These are phyloP conservation scores for Elaeis oleifera DNA, from an alignment of 202 grass and related monocot species.

Conservation along the genomic window DNA sequence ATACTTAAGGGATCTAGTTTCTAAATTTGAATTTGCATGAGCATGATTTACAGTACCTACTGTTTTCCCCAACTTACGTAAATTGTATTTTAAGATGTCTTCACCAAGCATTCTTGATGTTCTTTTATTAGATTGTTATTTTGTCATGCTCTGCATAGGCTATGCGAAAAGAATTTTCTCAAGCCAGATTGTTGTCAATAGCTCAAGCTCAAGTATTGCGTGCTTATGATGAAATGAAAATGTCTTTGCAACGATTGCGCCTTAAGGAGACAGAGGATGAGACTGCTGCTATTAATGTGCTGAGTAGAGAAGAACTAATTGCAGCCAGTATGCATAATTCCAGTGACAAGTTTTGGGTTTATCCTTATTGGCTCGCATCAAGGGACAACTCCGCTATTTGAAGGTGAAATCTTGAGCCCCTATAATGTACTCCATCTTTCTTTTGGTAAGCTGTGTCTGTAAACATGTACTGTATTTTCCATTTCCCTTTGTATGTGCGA, in stretches of 20 bases:
- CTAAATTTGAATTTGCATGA: too few relatives aligned
- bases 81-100: too few relatives aligned
- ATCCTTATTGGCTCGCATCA: constrained; percentile 63
- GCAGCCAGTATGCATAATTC: constrained; percentile 71
- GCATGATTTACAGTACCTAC: too few relatives aligned
- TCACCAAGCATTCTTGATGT: too few relatives aligned
- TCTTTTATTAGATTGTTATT: constrained; percentile 11
- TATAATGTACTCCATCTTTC: background rate
- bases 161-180: constrained; percentile 90
- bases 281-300: constrained; percentile 55
- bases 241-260: constrained; percentile 69
- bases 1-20: too few relatives aligned
- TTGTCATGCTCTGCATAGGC: constrained; percentile 24
- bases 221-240: constrained; percentile 89
- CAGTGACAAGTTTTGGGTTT: constrained; percentile 73
- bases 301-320: constrained; percentile 72
- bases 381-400: constrained; percentile 82
- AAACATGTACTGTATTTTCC: background rate
- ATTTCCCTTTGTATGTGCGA: too few relatives aligned
- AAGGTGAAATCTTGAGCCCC: constrained; percentile 39
- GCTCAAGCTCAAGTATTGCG: constrained; percentile 75
- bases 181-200: constrained; percentile 72
- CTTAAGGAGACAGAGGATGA: constrained; percentile 72
- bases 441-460: background rate
- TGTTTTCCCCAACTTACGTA: too few relatives aligned